Evolutionary conservation across 2,329 filamentous ascomycete species (phyloP), one percentile per base, ranked within the genome.

Genomic region (Hymenoscyphus repandus): DNA sequence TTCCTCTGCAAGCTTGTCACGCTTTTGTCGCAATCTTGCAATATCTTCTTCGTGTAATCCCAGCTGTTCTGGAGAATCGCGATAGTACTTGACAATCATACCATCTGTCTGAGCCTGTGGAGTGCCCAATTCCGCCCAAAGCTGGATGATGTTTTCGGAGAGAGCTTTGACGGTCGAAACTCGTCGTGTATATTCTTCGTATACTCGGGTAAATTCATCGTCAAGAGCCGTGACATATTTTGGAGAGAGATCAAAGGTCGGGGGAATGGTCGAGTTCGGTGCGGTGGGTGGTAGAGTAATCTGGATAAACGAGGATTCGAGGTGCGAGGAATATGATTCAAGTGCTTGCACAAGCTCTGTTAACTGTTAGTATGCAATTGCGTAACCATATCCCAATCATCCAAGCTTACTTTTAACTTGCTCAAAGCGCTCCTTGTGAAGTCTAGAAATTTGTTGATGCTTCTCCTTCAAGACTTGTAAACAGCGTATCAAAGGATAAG

Each of bases 111-210:
- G 92, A 27, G 88, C 89, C 66, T 96, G 91, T 0, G 93, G 91
- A 1, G 88, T 95, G 39, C 93, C 93, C 9, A 99, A 81, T 69
- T 99, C 93, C 0, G 89, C 92, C 91, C 93, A 99, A 0, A 99
- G 78, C 61, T 90, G 87, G 62, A 99, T 93, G 53, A 96, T 92
- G 55, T 93, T 83, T 62, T 96, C 88, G 37, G 83, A 84, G 2
- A 89, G 70, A 17, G 82, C 71, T 68, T 89, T 83, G 12, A 97
- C 90, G 0, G 80, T 82, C 30, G 79, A 78, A 40, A 96, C 77
- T 43, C 93, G 88, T 58, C 84, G 86, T 39, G 85, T 90, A 70
- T 97, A 99, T 72, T 99, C 95, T 64, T 97, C 90, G 69, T 97
- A 97, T 17, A 99, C 89, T 53, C 90, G 83, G 10, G 89, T 90